Evolutionary conservation across 805 yeast species (phyloP).

Genomic region (Schizosaccharomyces japonicus): DNA sequence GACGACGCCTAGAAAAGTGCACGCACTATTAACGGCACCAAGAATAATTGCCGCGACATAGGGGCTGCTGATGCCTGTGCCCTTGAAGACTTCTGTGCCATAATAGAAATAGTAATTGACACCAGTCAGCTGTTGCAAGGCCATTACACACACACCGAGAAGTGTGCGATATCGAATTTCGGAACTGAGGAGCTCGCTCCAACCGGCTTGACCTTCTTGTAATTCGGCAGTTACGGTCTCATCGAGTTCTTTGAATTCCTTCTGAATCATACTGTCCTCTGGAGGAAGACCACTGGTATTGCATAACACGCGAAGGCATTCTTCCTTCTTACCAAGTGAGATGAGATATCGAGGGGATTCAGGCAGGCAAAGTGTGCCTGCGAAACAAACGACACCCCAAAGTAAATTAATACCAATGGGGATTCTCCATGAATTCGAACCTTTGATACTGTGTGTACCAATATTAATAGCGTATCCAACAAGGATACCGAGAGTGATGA

Average conservation of each 20-base stretch:
- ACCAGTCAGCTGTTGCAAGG: slow-evolving; percentile 40
- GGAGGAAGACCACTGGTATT: background rate
- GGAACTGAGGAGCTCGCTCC: slow-evolving; percentile 28
- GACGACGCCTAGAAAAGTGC: slow-evolving; percentile 27
- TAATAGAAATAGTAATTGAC: slow-evolving; percentile 45
- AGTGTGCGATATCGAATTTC: slow-evolving; percentile 14
- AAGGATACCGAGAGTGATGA: slow-evolving; percentile 45
- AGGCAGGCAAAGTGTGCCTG: slow-evolving; percentile 46
- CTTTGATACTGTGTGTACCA: slow-evolving; percentile 27
- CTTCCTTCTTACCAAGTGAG: slow-evolving; percentile 29
- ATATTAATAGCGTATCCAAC: slow-evolving; percentile 46
- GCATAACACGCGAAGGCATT: slow-evolving; percentile 41
- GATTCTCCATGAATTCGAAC: slow-evolving; percentile 35
- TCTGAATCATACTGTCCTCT: slow-evolving; percentile 16
- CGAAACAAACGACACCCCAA: slow-evolving; percentile 36
- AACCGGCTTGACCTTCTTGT: slow-evolving; percentile 27
- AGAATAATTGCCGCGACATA: slow-evolving; percentile 28
- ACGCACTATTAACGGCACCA: slow-evolving; percentile 30
- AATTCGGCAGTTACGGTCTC: slow-evolving; percentile 28
- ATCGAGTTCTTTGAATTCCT: slow-evolving; percentile 18
- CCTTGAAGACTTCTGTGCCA: slow-evolving; percentile 31
- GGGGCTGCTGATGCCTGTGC: slow-evolving; percentile 12
- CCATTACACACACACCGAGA: slow-evolving; percentile 26
- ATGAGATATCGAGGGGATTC: slow-evolving; percentile 56
- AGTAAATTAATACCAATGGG: slow-evolving; percentile 45